These are phyloP conservation scores for Gaillardinia entomophila DNA, from an alignment of 805 yeast species.

Conservation along the genomic window DNA sequence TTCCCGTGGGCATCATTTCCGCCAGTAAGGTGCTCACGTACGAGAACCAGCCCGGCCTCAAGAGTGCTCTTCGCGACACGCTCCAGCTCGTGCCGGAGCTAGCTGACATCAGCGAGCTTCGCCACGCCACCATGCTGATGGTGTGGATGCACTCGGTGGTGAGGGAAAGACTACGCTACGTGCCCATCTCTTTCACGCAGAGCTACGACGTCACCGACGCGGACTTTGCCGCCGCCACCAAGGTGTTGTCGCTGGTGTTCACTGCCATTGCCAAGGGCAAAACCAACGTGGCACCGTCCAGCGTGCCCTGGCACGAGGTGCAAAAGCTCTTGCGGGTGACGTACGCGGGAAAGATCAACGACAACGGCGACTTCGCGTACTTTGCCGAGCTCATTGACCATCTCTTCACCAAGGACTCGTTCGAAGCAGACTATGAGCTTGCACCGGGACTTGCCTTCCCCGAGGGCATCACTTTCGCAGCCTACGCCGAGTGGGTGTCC, in stretches of 20 bases:
- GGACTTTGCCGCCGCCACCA: constrained; percentile 53
- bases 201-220: constrained; percentile 66
- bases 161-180: constrained; percentile 51
- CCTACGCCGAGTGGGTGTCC: constrained; percentile 44
- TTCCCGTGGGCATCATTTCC: constrained; percentile 55
- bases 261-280: constrained; percentile 1
- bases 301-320: constrained; percentile 52
- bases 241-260: constrained; percentile 40
- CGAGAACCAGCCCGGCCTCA: constrained; percentile 62
- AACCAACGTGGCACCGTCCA: constrained; percentile 7
- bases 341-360: constrained; percentile 63
- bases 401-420: constrained; percentile 36
- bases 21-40: constrained; percentile 50
- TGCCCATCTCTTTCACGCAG: constrained; percentile 58
- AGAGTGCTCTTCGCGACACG: constrained; percentile 37
- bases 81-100: constrained; percentile 15
- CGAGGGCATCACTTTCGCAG: constrained; percentile 32
- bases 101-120: constrained; percentile 35
- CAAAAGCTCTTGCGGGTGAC: constrained; percentile 44
- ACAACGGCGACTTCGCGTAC: constrained; percentile 30
- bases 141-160: constrained; percentile 70
- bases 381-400: constrained; percentile 27
- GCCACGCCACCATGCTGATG: constrained; percentile 46
- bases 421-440: constrained; percentile 13
- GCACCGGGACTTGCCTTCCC: constrained; percentile 36